Percentiles rank a stretch among this genome's conserved stretches.
Evolutionary conservation across 108 stramenopile genomes (phyloP).

Genomic region (Ochromonas danica): DNA sequence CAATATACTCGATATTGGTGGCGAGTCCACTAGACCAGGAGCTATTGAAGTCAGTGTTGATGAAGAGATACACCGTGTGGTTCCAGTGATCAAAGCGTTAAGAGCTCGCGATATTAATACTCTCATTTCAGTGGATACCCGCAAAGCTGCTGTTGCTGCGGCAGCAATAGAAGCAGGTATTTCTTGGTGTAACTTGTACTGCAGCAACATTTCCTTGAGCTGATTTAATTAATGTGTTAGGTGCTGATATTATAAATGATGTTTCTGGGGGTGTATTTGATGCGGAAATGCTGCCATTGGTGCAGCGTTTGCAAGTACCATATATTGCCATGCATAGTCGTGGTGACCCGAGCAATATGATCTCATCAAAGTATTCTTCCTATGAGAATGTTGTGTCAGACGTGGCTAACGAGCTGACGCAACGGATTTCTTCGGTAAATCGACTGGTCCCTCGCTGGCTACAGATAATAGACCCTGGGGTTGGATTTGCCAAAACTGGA

Average conservation of each 20-base stretch:
- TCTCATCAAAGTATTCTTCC: slow-evolving; percentile 64
- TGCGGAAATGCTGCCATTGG: slow-evolving; percentile 73
- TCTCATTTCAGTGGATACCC: slow-evolving; percentile 89
- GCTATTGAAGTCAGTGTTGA: slow-evolving; percentile 59
- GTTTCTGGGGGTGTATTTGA: slow-evolving; percentile 88
- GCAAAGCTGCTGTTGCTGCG: slow-evolving; percentile 56
- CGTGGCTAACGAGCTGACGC: slow-evolving; percentile 62
- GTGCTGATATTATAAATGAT: slow-evolving; percentile 92
- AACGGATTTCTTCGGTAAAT: slow-evolving; percentile 66
- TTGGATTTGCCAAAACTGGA: slow-evolving; percentile 88
- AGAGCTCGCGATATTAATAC: slow-evolving; percentile 48
- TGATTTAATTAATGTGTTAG: too few relatives aligned
- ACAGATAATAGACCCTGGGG: slow-evolving; percentile 85
- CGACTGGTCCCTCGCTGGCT: slow-evolving; percentile 79
- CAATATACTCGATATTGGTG: slow-evolving; percentile 86
- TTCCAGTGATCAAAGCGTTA: slow-evolving; percentile 78
- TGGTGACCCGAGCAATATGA: slow-evolving; percentile 87
- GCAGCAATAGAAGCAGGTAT: background rate
- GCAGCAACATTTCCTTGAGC: too few relatives aligned
- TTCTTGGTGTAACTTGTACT: too few relatives aligned
- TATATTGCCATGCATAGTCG: slow-evolving; percentile 92
- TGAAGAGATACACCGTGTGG: slow-evolving; percentile 71
- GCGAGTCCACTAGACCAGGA: slow-evolving; percentile 79
- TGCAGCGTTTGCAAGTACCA: slow-evolving; percentile 72
- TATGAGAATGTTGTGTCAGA: slow-evolving; percentile 65